phyloP scores from a whole-genome alignment of 345 rosid species.

The Eucalyptus tenuipes region DNA sequence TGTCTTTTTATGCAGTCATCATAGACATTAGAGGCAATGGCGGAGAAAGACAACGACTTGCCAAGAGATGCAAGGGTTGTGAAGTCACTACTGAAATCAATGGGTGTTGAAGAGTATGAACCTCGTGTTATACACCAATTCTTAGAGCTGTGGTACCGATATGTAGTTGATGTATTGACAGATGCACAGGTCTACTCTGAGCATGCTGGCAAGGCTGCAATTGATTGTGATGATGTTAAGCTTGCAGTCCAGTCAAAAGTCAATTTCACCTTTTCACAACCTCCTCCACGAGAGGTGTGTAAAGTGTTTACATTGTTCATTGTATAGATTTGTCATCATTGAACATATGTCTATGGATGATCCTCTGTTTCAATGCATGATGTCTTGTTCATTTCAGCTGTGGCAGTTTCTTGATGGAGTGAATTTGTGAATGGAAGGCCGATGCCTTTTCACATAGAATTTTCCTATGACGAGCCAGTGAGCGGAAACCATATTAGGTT shows the following conservation, averaged over 20 bases:
- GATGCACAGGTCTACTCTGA: conserved; percentile 92
- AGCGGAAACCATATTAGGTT: not conserved
- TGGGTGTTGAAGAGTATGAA: conserved; percentile 91
- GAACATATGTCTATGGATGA: not conserved
- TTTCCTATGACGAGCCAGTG: no score
- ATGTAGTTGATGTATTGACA: conserved; percentile 68
- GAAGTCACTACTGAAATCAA: conserved; percentile 71
- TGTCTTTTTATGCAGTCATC: not conserved
- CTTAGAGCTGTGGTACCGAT: conserved; percentile 86
- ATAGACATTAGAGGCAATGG: conserved; percentile 15
- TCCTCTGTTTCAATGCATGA: not conserved
- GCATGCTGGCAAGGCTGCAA: conserved; percentile 69
- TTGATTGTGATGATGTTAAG: conserved; percentile 82
- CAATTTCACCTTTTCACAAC: conserved; percentile 87
- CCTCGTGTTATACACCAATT: conserved; percentile 92
- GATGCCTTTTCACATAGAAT: no score
- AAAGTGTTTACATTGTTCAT: not conserved
- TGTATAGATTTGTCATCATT: not conserved
- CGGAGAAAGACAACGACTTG: conserved; percentile 48
- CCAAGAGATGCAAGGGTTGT: conserved; percentile 92
- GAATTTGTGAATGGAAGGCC: not conserved
- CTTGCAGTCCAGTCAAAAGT: conserved; percentile 89
- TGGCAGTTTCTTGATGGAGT: not conserved
- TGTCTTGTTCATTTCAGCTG: not conserved
- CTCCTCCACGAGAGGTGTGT: conserved; percentile 86